Evolutionary conservation across 2,329 filamentous ascomycete species (phyloP).

Genomic region (Claviceps quebecensis): DNA sequence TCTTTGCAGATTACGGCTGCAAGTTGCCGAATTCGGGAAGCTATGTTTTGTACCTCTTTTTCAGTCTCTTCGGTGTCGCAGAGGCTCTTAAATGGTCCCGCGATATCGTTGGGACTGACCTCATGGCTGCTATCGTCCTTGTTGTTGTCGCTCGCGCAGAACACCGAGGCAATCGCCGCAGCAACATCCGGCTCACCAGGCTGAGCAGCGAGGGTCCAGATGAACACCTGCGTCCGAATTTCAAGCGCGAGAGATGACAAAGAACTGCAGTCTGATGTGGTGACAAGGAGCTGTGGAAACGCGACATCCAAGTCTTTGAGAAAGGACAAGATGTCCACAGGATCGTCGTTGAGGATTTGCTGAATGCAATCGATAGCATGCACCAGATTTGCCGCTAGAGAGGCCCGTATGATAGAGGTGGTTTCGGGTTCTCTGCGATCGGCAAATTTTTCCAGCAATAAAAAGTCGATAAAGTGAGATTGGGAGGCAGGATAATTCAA

Average conservation of each 20-base stretch:
- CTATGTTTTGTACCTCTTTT: neutral
- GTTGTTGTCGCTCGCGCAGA: slow-evolving; percentile 12
- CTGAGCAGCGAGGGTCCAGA: slow-evolving; percentile 14
- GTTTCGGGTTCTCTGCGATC: neutral
- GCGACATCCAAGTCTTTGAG: slow-evolving; percentile 18
- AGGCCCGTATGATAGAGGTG: slow-evolving; percentile 2
- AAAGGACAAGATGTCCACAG: slow-evolving; percentile 12
- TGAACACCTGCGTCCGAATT: slow-evolving; percentile 23
- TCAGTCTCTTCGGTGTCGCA: slow-evolving; percentile 4
- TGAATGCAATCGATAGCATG: slow-evolving; percentile 18
- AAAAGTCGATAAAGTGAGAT: slow-evolving; percentile 17
- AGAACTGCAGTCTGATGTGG: slow-evolving; percentile 8
- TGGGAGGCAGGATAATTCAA: neutral
- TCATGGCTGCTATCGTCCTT: neutral
- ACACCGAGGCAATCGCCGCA: slow-evolving; percentile 15
- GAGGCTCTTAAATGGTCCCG: slow-evolving; percentile 15
- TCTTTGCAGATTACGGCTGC: neutral
- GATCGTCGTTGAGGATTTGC: slow-evolving; percentile 3
- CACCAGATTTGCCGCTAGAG: slow-evolving; percentile 22
- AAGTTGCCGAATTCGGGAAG: neutral
- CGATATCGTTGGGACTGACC: slow-evolving; percentile 5
- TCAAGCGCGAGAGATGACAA: slow-evolving; percentile 16
- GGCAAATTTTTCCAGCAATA: slow-evolving; percentile 5
- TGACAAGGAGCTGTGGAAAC: slow-evolving; percentile 18
- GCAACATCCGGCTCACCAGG: slow-evolving; percentile 6